A percentile compares a stretch with the other conserved stretches of the same genome.
Conservation (phyloP, 2,329 filamentous ascomycete species). For the Fusarium veterinarium region DNA sequence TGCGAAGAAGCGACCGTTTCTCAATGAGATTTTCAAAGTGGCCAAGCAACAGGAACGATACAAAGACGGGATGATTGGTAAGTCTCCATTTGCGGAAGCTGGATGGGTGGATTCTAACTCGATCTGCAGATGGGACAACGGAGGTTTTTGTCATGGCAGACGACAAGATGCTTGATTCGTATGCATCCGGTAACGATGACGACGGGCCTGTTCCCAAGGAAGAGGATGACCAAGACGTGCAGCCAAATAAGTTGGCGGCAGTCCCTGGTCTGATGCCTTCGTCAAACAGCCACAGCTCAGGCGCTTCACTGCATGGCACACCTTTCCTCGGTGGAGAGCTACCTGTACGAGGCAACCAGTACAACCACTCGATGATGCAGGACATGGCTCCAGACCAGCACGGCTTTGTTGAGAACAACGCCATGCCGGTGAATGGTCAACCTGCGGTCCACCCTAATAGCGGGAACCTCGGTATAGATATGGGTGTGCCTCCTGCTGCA, state of each 20-base stretch:
- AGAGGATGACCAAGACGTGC: slow-evolving; percentile 55
- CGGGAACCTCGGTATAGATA: slow-evolving; percentile 56
- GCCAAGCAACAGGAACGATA: slow-evolving; percentile 67
- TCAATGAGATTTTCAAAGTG: slow-evolving; percentile 72
- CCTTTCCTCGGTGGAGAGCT: slow-evolving; percentile 57
- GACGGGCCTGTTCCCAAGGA: slow-evolving; percentile 55
- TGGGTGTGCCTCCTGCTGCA: slow-evolving; percentile 55
- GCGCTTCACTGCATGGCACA: slow-evolving; percentile 47
- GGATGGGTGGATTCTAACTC: slow-evolving; percentile 7
- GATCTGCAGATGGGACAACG: slow-evolving; percentile 57
- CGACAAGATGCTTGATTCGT: slow-evolving; percentile 62
- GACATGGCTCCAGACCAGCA: slow-evolving; percentile 57
- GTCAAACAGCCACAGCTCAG: slow-evolving; percentile 52
- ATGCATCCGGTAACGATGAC: slow-evolving; percentile 61
- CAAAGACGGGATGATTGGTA: slow-evolving; percentile 68
- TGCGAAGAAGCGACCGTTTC: slow-evolving; percentile 63
- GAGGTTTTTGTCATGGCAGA: slow-evolving; percentile 64
- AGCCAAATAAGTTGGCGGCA: slow-evolving; percentile 50
- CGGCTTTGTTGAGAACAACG: slow-evolving; percentile 53
- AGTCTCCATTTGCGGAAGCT: slow-evolving; percentile 23
- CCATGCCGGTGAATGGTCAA: slow-evolving; percentile 51
- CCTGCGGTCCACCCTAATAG: slow-evolving; percentile 50
- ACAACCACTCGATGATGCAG: slow-evolving; percentile 54
- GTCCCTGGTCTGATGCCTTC: slow-evolving; percentile 52
- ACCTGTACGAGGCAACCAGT: slow-evolving; percentile 57